Evolutionary conservation across 495 filamentous ascomycete genomes (phyloP).

Genomic region (Thermothielavioides terrestris): DNA sequence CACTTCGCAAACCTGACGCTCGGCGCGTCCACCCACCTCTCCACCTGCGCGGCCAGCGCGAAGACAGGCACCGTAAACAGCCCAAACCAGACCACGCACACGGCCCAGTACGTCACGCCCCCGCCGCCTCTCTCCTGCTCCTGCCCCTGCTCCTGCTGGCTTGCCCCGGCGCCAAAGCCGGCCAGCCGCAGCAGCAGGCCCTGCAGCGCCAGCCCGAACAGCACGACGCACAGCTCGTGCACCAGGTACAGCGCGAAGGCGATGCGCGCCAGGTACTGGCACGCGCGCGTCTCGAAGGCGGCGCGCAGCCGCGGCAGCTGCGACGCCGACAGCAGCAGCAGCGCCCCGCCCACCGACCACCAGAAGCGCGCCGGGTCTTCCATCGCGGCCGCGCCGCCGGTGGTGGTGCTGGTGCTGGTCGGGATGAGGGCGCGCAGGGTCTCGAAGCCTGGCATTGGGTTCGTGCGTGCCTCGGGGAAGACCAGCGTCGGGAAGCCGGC

Average conservation of each 20-base stretch:
- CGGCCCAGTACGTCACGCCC: neutral
- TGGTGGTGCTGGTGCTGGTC: too few species aligned
- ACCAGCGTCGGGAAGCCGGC: neutral
- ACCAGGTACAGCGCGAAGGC: conserved; percentile 9
- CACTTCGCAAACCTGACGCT: conserved; percentile 2
- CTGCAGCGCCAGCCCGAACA: neutral
- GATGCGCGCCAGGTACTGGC: conserved; percentile 11
- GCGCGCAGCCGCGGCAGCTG: neutral
- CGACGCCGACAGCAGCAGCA: neutral
- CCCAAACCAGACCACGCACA: neutral
- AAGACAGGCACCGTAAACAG: neutral
- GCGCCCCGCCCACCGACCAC: neutral
- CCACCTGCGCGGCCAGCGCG: neutral
- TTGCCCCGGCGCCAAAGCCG: too few species aligned
- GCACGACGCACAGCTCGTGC: neutral
- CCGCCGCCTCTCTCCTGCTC: too few species aligned
- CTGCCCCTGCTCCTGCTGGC: too few species aligned
- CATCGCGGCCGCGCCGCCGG: neutral
- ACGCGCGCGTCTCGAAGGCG: conserved; percentile 1
- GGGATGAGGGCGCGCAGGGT: neutral
- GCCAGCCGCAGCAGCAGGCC: neutral
- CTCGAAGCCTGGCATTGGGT: neutral
- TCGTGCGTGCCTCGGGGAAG: neutral
- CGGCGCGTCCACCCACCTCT: conserved; percentile 1
- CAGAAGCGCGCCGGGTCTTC: conserved; percentile 1